Evolutionary conservation across 2,329 filamentous ascomycete species (phyloP), one percentile per base, ranked within the genome.

Genomic region (Nemania bipapillata): DNA sequence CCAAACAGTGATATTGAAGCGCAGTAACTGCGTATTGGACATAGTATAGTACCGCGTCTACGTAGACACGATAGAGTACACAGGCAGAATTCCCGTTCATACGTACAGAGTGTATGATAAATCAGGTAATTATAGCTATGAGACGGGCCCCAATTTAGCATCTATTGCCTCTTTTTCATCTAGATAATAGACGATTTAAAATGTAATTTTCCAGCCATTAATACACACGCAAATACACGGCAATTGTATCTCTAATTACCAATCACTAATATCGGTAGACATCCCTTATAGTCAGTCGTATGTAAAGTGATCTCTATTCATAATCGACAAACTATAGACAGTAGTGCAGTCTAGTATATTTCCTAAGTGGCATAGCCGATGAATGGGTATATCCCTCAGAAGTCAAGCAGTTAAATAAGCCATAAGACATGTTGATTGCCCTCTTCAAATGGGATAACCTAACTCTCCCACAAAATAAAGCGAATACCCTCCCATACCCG

Each of bases 401-500:
- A 28, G 24, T 1, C 15, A 12, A n/a, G 2, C 35, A 35, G 9
- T 12, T 49, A 56, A 22, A 55, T 35, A 20, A 32, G 35, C 20
- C 17, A 53, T 4, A 26, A 26, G 17, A 15, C 20, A 61, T 17
- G 17, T 26, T 17, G 17, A 32, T 42, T 49, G 22, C 26, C 1
- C n/a, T 22, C 52, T 28, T 17, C 61, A 26, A 22, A 32, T 35
- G 47, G n/a, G 77, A 24, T 9, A 50, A 15, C 4, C 5, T 45
- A 20, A 7, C 4, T 17, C 32, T 35, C 11, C 28, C 28, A 20
- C 24, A 12, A 47, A 24, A 22, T n/a, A 11, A 54, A 9, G 17
- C 4, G 11, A 47, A 6, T 6, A 26, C 15, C 49, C 22, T 17
- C 45, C 3, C 30, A n/a, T 37, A 42, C 32, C 15, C 35, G 42